phyloP scores from a whole-genome alignment of 768 basidiomycete genomes.

The Paxillus involutus region DNA sequence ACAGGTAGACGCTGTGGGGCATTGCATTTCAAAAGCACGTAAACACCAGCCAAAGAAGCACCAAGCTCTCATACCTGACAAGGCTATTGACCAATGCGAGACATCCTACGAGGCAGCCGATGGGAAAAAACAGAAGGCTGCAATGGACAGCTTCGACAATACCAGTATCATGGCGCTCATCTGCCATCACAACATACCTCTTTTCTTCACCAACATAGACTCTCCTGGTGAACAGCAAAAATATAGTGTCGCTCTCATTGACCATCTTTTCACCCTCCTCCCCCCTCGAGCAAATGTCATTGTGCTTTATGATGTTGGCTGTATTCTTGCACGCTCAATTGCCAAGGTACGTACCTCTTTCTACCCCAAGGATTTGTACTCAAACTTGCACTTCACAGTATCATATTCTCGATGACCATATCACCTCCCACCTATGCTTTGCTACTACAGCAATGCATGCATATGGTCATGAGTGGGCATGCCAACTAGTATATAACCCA shows the following conservation, averaged over 20 bases:
- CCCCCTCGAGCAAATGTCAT: slow-evolving; percentile 31
- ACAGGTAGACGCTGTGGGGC: slow-evolving; percentile 32
- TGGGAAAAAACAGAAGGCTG: slow-evolving; percentile 28
- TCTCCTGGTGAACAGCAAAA: slow-evolving; percentile 41
- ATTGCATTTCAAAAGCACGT: slow-evolving; percentile 20
- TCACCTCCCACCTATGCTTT: slow-evolving; percentile 23
- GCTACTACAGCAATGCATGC: slow-evolving; percentile 39
- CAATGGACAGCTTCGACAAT: slow-evolving; percentile 28
- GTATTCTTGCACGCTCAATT: slow-evolving; percentile 26
- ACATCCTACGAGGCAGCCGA: slow-evolving; percentile 24
- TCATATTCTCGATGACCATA: slow-evolving; percentile 20
- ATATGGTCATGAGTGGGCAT: slow-evolving; percentile 38
- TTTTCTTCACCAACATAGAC: slow-evolving; percentile 33
- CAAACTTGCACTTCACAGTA: slow-evolving; percentile 16
- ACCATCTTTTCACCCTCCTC: slow-evolving; percentile 27
- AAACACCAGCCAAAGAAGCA: slow-evolving; percentile 12
- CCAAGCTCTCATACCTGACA: no score
- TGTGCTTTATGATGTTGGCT: slow-evolving; percentile 35
- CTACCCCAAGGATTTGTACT: neutral
- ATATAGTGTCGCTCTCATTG: slow-evolving; percentile 35
- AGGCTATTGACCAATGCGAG: no score
- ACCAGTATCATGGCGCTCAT: slow-evolving; percentile 38
- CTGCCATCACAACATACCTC: slow-evolving; percentile 40
- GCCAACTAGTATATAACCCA: slow-evolving; percentile 21
- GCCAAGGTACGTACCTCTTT: slow-evolving; percentile 22